Percentiles rank a stretch among this genome's conserved stretches.
Conservation (phyloP, 768 basidiomycete genomes). For the Lactarius deliciosus region DNA sequence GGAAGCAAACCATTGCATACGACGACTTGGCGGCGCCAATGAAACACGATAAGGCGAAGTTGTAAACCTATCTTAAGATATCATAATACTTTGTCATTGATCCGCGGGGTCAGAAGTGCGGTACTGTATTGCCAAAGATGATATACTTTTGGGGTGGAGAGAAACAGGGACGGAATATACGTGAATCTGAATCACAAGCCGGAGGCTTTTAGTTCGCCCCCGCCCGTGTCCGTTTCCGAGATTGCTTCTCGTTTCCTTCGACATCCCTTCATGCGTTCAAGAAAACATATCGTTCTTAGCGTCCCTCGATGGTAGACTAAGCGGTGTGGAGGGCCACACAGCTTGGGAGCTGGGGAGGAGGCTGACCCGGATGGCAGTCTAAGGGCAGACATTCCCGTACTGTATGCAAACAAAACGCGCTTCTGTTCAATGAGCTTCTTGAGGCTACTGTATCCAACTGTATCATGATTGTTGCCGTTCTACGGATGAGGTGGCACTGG, state of each 20-base stretch:
- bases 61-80: neutral
- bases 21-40: neutral
- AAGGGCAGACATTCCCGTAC: too few species aligned
- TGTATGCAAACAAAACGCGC: too few species aligned
- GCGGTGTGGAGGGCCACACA: neutral
- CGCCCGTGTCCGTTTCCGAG: neutral
- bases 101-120: too few species aligned
- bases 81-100: neutral
- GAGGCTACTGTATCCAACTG: too few species aligned
- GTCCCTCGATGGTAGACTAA: neutral
- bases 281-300: neutral
- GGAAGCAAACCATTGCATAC: slow-evolving; percentile 7
- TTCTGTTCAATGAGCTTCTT: too few species aligned
- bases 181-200: too few species aligned
- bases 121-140: neutral
- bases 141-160: neutral
- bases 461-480: too few species aligned
- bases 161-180: neutral
- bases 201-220: neutral
- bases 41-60: neutral
- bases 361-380: neutral
- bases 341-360: neutral
- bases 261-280: neutral
- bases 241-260: neutral
- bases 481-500: too few species aligned